phyloP scores from a whole-genome alignment of 768 basidiomycete genomes.

The Naganishia vaughanmartiniae region DNA sequence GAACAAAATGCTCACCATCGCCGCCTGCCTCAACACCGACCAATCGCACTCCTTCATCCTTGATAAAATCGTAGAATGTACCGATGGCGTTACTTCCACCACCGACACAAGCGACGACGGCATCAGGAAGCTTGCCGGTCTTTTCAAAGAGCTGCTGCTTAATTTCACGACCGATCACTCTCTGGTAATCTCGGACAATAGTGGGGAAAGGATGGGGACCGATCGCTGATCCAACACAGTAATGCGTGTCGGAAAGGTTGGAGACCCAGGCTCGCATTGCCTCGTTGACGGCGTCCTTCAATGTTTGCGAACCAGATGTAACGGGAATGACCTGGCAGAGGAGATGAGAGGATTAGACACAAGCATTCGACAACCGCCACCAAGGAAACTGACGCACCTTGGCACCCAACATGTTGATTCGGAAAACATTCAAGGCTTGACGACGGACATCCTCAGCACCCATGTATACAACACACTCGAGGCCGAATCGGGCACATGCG shows the following conservation, averaged over 20 bases:
- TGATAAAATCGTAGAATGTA: constrained; percentile 94
- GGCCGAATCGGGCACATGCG: constrained; percentile 90
- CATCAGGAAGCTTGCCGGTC: constrained; percentile 85
- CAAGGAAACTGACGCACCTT: constrained; percentile 58
- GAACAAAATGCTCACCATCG: constrained; percentile 63
- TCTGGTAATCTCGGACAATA: constrained; percentile 96
- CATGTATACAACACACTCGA: constrained; percentile 97
- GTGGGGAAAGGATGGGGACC: constrained; percentile 99
- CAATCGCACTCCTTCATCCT: constrained; percentile 76
- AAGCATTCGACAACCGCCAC: neutral
- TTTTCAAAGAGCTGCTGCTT: constrained; percentile 73
- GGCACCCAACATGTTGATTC: constrained; percentile 94
- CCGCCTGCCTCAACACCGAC: constrained; percentile 97
- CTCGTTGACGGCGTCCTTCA: constrained; percentile 98
- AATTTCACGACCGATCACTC: constrained; percentile 90
- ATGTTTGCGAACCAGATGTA: constrained; percentile 83
- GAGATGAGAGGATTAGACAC: neutral
- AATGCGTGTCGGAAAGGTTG: constrained; percentile 88
- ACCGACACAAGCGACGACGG: constrained; percentile 92
- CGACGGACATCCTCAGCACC: constrained; percentile 94
- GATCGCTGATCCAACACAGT: constrained; percentile 93
- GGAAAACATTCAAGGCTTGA: constrained; percentile 95
- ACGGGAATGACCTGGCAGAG: constrained; percentile 78
- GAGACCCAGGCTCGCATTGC: constrained; percentile 99
- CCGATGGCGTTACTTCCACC: constrained; percentile 98